These are phyloP conservation scores for Bolboschoenoplectus hybrid DNA, from an alignment of 202 grass and related monocot genomes.

Conservation along the genomic window DNA sequence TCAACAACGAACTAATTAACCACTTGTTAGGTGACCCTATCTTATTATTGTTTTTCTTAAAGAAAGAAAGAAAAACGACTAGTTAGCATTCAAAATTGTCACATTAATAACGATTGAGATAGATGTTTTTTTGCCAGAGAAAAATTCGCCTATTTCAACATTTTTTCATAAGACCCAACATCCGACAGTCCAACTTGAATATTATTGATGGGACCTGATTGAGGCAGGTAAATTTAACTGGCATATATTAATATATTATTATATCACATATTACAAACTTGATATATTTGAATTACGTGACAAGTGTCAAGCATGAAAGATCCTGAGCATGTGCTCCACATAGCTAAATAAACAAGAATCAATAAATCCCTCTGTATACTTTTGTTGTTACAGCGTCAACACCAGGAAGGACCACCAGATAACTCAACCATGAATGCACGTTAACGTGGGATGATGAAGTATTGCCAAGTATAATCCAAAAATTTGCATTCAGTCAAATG, in stretches of 20 bases:
- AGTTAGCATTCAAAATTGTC: neutral
- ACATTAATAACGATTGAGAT: neutral
- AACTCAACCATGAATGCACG: neutral
- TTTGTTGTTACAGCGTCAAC: slow-evolving; percentile 19
- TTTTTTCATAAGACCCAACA: neutral
- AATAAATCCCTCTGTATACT: slow-evolving; percentile 20
- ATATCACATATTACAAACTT: neutral
- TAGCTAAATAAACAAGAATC: slow-evolving; percentile 6
- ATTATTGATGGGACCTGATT: neutral
- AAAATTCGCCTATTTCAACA: neutral
- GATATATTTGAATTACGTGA: neutral
- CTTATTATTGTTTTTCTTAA: too few species aligned
- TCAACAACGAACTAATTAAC: too few species aligned
- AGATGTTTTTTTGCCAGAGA: neutral
- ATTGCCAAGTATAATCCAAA: slow-evolving; percentile 31
- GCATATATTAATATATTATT: neutral
- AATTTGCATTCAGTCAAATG: slow-evolving; percentile 34
- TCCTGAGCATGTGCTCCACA: neutral
- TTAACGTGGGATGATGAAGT: slow-evolving; percentile 29
- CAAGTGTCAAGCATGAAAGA: slow-evolving; percentile 7
- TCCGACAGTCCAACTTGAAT: neutral
- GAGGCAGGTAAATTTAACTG: neutral
- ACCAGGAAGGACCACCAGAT: neutral
- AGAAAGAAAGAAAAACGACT: neutral
- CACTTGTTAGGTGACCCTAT: too few species aligned